phyloP scores from a whole-genome alignment of 768 basidiomycete species.

The Lentinula sp. region DNA sequence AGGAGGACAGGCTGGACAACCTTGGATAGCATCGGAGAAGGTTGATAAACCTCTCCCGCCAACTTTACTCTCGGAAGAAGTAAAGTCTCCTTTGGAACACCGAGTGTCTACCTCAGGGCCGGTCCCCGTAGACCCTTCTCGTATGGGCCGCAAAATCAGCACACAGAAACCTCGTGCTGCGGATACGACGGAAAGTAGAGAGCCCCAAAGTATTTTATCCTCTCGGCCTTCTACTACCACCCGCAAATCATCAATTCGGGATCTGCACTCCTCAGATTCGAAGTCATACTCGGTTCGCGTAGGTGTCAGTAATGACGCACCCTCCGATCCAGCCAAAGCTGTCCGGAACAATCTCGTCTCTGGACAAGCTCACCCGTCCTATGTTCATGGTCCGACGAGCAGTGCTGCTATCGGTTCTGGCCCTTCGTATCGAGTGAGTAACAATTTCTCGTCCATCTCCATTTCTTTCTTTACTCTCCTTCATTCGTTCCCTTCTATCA shows the following conservation, averaged over 20 bases:
- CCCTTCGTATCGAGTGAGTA: not conserved
- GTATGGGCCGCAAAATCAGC: not conserved
- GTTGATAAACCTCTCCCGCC: conserved; percentile 5
- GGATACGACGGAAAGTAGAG: not conserved
- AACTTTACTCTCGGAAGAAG: not conserved
- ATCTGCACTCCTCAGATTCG: not conserved
- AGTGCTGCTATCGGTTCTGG: not conserved
- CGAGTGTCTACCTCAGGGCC: not conserved
- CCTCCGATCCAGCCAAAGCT: not conserved
- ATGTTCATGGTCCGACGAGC: not conserved
- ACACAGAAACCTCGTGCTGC: not conserved
- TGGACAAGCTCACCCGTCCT: not conserved
- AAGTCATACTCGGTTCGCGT: not conserved
- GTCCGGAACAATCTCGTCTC: not conserved
- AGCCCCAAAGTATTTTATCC: not conserved
- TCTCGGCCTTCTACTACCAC: not conserved
- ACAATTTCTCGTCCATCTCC: not conserved
- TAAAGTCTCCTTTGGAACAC: not conserved
- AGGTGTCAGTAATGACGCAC: not conserved
- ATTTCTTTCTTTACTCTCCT: not conserved
- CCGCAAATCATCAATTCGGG: not conserved
- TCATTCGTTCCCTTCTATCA: not conserved
- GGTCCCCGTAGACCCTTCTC: conserved; percentile 1
- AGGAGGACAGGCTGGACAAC: not conserved
- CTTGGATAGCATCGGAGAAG: not conserved